Evolutionary conservation across 2,329 filamentous ascomycete species (phyloP), one percentile per base, ranked within the genome.

Genomic region (Apiospora saccharicola): DNA sequence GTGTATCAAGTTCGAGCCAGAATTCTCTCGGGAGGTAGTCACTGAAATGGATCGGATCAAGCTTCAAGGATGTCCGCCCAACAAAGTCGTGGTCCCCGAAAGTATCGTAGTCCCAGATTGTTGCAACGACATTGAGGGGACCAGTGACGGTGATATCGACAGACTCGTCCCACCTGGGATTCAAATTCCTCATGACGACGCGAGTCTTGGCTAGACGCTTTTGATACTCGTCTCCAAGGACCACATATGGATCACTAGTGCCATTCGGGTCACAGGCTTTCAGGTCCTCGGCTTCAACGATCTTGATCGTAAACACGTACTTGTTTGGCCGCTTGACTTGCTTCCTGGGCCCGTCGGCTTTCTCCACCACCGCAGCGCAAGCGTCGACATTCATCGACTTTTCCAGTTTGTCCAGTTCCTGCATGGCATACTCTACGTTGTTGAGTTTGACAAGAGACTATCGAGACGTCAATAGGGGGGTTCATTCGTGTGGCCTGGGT

Each of bases 221-320:
- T 82, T 98, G 96, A 80, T 98, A 98, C 82, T 99, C 96, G 79
- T 99, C 96, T 67, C 96, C 94, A 75, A 99, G 90, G 22, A 99
- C 96, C 43, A 99, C 95, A 79, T 99, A 99, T 0, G 96, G 96
- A 83, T 99, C 96, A 80, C 96, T 98, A 75, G 93, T 90, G 47
- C 96, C 96, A 78, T 94, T 97, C 77, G 97, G 92, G 82, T 99
- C 96, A 80, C 96, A 98, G n/a, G 96, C 94, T 83, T 98, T 98
- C 77, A 99, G 87, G 78, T 99, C 96, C 83, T 99, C 96, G 12
- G 94, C 96, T 83, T 99, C 96, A 37, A 99, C 95, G 73, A 99
- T 95, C 84, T 99, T 99, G 83, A 99, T 95, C 0, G 96, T 98
- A 83, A 99, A 99, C 71, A 98, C 95, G 80, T 97, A 98, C 80